Evolutionary conservation across 2,329 filamentous ascomycete genomes (phyloP), one percentile per base, ranked within the genome.

Genomic region (Lachnellula suecica): DNA sequence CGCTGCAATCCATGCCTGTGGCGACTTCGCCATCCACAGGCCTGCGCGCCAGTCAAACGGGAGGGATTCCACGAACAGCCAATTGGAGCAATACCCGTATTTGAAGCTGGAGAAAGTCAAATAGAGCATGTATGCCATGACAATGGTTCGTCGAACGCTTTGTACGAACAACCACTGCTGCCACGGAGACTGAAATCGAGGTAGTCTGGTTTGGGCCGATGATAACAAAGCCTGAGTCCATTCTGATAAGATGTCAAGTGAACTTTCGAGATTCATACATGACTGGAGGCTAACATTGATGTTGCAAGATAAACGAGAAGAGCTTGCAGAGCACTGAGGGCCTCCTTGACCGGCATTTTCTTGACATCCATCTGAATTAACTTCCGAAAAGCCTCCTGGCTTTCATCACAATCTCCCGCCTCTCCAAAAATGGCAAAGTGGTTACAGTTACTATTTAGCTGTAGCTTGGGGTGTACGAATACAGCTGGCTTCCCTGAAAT

Each of bases 11-110:
- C 47, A 53, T 13, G 51, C 51, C 40, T 53, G 51, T 25, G 51
- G 51, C 4, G 46, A 49, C 24, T 46, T 25, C 4, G 51, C 51
- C 46, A 53, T 53, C 51, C 51, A 53, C 23, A 53, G 40, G 23
- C 51, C 51, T 46, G 47, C 25, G 34, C 51, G 51, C 22, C 15
- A 24, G 46, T 53, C 51, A 41, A 53, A 53, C 35, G 51, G 51
- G 34, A 53, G 51, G 15, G 51, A 53, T 31, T 53, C 51, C 31
- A 53, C n/a, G 46, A 53, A 53, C 19, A 53, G 38, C 51, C 51
- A 53, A 31, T 49, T 44, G 31, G 51, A 53, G 47, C 51, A 53
- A 47, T 53, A 53, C n/a, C 46, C 51, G 15, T 50, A 45, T 22
- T 46, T 49, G 31, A 45, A 53, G 31, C 51, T 24, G 42, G 7